phyloP scores from a whole-genome alignment of 2,329 filamentous ascomycete species.

The Penicillium brasilianum region DNA sequence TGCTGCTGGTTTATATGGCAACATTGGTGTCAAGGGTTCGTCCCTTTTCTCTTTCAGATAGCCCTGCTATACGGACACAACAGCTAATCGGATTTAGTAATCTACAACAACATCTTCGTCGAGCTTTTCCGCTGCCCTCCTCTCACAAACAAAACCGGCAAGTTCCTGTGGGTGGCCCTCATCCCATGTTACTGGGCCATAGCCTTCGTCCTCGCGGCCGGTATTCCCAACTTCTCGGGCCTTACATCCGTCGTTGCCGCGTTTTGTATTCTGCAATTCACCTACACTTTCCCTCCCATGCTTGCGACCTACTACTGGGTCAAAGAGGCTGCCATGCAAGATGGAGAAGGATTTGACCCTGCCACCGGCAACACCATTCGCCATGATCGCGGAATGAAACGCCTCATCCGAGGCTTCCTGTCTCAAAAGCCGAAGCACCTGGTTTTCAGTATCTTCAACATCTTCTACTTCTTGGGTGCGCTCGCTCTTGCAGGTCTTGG shows the following conservation, averaged over 20 bases:
- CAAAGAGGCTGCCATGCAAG: conserved; percentile 52
- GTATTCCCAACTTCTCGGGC: conserved; percentile 59
- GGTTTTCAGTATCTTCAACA: conserved; percentile 15
- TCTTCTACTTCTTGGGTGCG: conserved; percentile 19
- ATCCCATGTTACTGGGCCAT: conserved; percentile 63
- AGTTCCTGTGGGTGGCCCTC: conserved; percentile 55
- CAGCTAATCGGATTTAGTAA: conserved; percentile 12
- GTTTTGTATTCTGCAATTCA: conserved; percentile 62
- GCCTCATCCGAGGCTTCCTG: conserved; percentile 48
- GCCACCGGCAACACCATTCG: conserved; percentile 43
- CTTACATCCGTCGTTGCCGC: conserved; percentile 58
- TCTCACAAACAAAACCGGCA: conserved; percentile 56
- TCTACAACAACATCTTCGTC: conserved; percentile 59
- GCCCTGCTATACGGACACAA: neutral
- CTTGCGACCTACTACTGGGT: conserved; percentile 54
- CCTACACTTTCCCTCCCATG: conserved; percentile 63
- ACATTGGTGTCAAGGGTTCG: conserved; percentile 56
- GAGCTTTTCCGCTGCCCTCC: conserved; percentile 57
- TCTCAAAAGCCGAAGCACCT: conserved; percentile 22
- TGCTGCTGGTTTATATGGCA: conserved; percentile 55
- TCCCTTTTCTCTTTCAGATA: neutral
- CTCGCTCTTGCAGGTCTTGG: conserved; percentile 21
- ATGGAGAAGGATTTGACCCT: conserved; percentile 53
- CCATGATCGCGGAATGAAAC: conserved; percentile 47
- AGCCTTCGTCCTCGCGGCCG: conserved; percentile 61